These are phyloP conservation scores for Lichenothelia convexa DNA, from an alignment of 495 filamentous ascomycete genomes.

Conservation along the genomic window DNA sequence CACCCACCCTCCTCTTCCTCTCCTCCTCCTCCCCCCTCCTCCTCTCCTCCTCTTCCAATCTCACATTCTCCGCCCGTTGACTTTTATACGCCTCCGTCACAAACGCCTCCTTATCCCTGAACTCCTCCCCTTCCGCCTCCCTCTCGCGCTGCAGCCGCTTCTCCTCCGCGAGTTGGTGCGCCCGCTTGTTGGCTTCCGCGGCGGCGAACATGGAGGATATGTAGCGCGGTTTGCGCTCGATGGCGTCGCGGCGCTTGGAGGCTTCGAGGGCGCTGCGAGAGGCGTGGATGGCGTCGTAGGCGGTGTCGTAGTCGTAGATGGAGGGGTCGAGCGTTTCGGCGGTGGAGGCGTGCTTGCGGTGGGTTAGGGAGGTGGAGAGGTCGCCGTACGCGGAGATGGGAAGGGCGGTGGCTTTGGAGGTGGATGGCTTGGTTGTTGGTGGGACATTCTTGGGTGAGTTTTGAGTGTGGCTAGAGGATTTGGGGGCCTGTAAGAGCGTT, in stretches of 20 bases:
- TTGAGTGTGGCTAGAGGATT: slow-evolving; percentile 10
- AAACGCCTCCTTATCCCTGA: slow-evolving; percentile 88
- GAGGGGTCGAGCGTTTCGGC: slow-evolving; percentile 43
- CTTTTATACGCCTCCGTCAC: slow-evolving; percentile 90
- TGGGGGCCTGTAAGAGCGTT: slow-evolving; percentile 1
- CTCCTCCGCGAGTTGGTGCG: slow-evolving; percentile 73
- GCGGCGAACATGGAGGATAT: slow-evolving; percentile 65
- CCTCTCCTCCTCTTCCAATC: slow-evolving; percentile 67
- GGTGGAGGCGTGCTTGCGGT: slow-evolving; percentile 34
- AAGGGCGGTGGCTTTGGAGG: slow-evolving; percentile 15
- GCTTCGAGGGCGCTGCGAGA: slow-evolving; percentile 15
- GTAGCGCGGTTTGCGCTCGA: slow-evolving; percentile 54
- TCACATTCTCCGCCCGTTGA: slow-evolving; percentile 70
- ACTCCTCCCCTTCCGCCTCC: slow-evolving; percentile 86
- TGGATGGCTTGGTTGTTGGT: slow-evolving; percentile 9
- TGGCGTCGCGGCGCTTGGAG: slow-evolving; percentile 18
- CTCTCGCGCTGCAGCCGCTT: slow-evolving; percentile 71
- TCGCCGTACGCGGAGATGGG: slow-evolving; percentile 30
- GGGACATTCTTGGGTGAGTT: too few relatives aligned
- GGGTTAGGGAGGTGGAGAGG: slow-evolving; percentile 34
- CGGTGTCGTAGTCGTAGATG: slow-evolving; percentile 61
- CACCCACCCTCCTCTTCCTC: slow-evolving; percentile 39
- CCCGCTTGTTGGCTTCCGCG: slow-evolving; percentile 73
- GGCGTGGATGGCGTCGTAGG: slow-evolving; percentile 39
- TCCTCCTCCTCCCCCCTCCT: slow-evolving; percentile 48